A percentile compares a stretch with the other conserved stretches of the same genome.
Conservation (phyloP, 2,329 filamentous ascomycete species). For the Ophiostoma pallidulum region DNA sequence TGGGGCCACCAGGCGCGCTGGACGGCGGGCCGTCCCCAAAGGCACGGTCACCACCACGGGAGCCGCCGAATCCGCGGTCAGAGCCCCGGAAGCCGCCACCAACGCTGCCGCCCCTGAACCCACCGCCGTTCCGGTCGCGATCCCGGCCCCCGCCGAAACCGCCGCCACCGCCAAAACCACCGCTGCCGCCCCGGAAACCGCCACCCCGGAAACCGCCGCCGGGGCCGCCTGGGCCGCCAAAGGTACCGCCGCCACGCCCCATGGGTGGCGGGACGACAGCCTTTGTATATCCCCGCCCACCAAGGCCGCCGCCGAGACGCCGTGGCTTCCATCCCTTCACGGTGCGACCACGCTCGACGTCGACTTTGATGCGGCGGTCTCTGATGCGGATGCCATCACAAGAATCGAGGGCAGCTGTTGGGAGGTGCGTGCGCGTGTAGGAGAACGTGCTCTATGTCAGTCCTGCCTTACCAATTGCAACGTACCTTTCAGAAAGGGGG, state of each 20-base stretch:
- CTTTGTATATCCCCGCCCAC: conserved; percentile 88
- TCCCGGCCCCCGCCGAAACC: conserved; percentile 43
- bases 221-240: conserved; percentile 25
- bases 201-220: conserved; percentile 40
- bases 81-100: conserved; percentile 19
- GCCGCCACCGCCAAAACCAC: conserved; percentile 25
- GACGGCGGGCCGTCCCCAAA: conserved; percentile 39
- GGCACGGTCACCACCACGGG: conserved; percentile 33
- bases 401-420: conserved; percentile 74
- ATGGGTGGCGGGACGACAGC: conserved; percentile 61
- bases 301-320: conserved; percentile 83
- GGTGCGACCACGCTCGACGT: conserved; percentile 91
- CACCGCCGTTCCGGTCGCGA: conserved; percentile 21
- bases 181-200: conserved; percentile 43
- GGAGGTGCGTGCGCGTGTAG: conserved; percentile 36
- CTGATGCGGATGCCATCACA: conserved; percentile 87
- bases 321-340: conserved; percentile 89
- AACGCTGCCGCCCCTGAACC: conserved; percentile 37
- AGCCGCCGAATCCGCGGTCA: conserved; percentile 38
- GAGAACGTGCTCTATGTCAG: conserved; percentile 58
- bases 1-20: conserved; percentile 53
- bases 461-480: conserved; percentile 48
- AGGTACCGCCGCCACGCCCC: conserved; percentile 44
- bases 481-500: conserved; percentile 26
- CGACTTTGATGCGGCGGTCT: conserved; percentile 83